These are phyloP conservation scores for Postia placenta DNA, from an alignment of 768 basidiomycete genomes.

Conservation along the genomic window DNA sequence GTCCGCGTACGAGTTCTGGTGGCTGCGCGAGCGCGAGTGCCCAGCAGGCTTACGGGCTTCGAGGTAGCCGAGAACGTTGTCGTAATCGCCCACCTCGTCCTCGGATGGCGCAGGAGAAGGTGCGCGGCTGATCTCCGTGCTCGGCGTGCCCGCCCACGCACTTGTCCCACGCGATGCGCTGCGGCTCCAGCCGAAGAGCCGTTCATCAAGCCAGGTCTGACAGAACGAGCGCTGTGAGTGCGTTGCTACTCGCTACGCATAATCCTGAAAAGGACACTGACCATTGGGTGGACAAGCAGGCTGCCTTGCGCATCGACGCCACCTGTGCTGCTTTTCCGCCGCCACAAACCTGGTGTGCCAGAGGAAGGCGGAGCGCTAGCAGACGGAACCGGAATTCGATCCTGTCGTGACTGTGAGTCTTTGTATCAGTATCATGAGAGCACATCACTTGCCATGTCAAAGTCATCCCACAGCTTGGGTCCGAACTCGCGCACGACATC, in stretches of 20 bases:
- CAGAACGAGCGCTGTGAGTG: not conserved
- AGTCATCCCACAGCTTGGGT: conserved; percentile 81
- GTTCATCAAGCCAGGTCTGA: conserved; percentile 86
- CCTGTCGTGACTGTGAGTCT: conserved; percentile 31
- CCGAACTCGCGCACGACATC: conserved; percentile 84
- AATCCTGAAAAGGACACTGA: conserved; percentile 23
- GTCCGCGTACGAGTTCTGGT: conserved; percentile 54
- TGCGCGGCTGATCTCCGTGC: conserved; percentile 54
- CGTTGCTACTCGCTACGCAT: no score
- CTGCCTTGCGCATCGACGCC: conserved; percentile 80
- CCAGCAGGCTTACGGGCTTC: conserved; percentile 40
- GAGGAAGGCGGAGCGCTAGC: conserved; percentile 78
- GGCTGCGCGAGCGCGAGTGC: conserved; percentile 7
- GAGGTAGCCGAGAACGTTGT: conserved; percentile 73
- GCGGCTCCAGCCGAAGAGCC: conserved; percentile 86
- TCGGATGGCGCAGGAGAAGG: conserved; percentile 78
- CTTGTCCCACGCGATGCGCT: conserved; percentile 63
- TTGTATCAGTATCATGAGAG: no score
- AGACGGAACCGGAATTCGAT: conserved; percentile 74
- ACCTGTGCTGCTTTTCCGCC: conserved; percentile 67
- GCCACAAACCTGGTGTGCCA: conserved; percentile 67
- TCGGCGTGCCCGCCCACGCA: conserved; percentile 70
- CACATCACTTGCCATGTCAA: conserved; percentile 57
- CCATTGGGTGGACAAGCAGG: conserved; percentile 84
- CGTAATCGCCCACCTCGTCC: conserved; percentile 90